Evolutionary conservation across 768 basidiomycete species (phyloP).

Genomic region (Panaeolus papilionaceus): DNA sequence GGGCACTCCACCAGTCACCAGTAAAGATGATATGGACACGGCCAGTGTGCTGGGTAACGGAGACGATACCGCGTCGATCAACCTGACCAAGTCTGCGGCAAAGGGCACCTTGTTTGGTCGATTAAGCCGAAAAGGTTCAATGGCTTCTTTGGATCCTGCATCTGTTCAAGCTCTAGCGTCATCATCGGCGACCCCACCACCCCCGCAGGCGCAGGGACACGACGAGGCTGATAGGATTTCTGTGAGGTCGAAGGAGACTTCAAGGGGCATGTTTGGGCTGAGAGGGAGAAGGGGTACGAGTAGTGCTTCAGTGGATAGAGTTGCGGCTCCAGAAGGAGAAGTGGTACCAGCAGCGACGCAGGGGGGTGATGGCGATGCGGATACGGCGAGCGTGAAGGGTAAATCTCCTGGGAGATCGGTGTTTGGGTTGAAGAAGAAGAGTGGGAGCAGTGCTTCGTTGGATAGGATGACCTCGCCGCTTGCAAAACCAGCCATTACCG

Average conservation of each 20-base stretch:
- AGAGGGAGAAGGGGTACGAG: slow-evolving; percentile 4
- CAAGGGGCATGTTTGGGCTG: neutral
- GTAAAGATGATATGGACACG: neutral
- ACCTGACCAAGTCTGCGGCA: neutral
- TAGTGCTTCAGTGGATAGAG: neutral
- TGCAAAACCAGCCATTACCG: neutral
- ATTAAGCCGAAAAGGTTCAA: neutral
- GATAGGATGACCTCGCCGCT: slow-evolving; percentile 5
- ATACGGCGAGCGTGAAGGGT: neutral
- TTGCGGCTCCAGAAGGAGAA: neutral
- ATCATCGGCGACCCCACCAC: neutral
- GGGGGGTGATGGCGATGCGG: neutral
- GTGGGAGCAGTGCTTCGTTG: neutral
- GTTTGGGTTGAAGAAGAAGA: slow-evolving; percentile 11
- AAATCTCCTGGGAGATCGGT: neutral
- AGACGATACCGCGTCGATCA: neutral
- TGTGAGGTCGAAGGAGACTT: neutral
- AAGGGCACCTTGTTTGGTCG: neutral
- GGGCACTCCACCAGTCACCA: neutral
- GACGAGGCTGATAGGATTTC: neutral
- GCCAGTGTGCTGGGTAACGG: neutral
- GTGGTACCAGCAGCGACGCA: neutral
- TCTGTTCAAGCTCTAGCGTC: neutral
- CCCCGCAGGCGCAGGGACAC: neutral
- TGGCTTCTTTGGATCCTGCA: slow-evolving; percentile 1